A percentile compares a stretch with the other conserved stretches of the same genome.
Evolutionary conservation across 176 grass and related monocot species (phyloP).

Genomic region (Juncus effusus): DNA sequence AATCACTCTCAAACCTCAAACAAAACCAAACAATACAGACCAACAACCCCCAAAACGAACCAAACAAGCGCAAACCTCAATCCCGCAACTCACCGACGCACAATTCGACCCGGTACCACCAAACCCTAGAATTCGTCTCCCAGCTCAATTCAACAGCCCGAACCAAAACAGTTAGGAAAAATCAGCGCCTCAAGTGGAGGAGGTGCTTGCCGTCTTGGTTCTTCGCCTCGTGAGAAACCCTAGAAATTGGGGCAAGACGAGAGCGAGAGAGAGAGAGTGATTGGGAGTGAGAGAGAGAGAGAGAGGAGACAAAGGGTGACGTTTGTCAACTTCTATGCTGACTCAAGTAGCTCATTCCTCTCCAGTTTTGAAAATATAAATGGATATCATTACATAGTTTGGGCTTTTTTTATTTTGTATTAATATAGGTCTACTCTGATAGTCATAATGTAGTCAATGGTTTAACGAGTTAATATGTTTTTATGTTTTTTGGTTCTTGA

Average conservation of each 20-base stretch:
- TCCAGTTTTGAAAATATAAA: not conserved
- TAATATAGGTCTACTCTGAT: too few species aligned
- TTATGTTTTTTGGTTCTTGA: too few species aligned
- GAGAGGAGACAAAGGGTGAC: conserved; percentile 27
- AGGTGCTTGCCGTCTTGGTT: not conserved
- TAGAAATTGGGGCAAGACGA: conserved; percentile 7
- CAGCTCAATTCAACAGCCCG: not conserved
- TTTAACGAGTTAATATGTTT: too few species aligned
- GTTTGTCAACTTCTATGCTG: conserved; percentile 28
- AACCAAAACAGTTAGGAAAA: not conserved
- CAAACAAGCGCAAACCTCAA: too few species aligned
- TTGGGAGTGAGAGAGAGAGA: conserved; percentile 1
- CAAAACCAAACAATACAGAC: too few species aligned
- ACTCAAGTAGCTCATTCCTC: conserved; percentile 7
- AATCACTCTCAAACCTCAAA: too few species aligned
- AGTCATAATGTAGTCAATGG: too few species aligned
- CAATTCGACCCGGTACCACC: too few species aligned
- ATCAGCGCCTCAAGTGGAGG: not conserved
- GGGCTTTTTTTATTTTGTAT: not conserved
- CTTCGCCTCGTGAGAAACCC: conserved; percentile 5
- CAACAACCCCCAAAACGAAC: too few species aligned
- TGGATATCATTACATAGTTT: not conserved
- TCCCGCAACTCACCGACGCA: too few species aligned
- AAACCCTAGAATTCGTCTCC: not conserved
- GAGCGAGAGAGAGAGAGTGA: conserved; percentile 3